These are phyloP conservation scores for Jatropha multifida DNA, from an alignment of 441 rosid species.

Conservation along the genomic window DNA sequence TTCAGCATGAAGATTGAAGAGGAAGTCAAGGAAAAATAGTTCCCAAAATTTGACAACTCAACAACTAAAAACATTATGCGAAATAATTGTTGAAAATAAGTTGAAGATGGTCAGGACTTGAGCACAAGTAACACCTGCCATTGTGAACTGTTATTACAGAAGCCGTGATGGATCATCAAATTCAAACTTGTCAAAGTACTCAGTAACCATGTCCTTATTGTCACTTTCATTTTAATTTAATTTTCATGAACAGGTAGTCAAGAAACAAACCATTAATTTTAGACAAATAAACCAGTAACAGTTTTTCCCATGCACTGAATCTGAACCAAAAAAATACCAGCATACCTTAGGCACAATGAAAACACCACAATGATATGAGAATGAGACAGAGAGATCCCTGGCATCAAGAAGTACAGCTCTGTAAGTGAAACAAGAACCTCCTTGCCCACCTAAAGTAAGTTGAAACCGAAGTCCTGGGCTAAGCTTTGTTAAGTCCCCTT, in stretches of 20 bases:
- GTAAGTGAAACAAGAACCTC: constrained; percentile 54
- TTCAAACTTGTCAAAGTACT: not conserved
- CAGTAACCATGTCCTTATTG: not conserved
- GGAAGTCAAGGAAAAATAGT: not conserved
- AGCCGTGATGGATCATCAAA: not conserved
- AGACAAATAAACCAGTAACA: constrained; percentile 1
- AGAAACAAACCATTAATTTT: not conserved
- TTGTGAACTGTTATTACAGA: not conserved
- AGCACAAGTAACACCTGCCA: not conserved
- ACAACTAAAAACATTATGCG: not conserved
- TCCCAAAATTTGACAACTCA: not conserved
- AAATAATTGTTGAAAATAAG: not conserved
- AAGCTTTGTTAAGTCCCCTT: constrained; percentile 58
- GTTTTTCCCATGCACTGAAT: constrained; percentile 11
- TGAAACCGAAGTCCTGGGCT: constrained; percentile 58
- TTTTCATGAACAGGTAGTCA: not conserved
- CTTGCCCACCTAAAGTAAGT: constrained; percentile 58
- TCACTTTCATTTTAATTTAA: not conserved
- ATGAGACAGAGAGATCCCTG: constrained; percentile 43
- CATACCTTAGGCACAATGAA: constrained; percentile 90
- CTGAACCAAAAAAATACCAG: constrained; percentile 10
- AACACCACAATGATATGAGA: constrained; percentile 67
- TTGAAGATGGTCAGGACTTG: not conserved
- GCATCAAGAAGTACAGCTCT: constrained; percentile 82
- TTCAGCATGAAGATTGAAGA: not conserved